Base-by-base conservation (phyloP, 2,329 filamentous ascomycete species). In the Tolypocladium tropicale region DNA sequence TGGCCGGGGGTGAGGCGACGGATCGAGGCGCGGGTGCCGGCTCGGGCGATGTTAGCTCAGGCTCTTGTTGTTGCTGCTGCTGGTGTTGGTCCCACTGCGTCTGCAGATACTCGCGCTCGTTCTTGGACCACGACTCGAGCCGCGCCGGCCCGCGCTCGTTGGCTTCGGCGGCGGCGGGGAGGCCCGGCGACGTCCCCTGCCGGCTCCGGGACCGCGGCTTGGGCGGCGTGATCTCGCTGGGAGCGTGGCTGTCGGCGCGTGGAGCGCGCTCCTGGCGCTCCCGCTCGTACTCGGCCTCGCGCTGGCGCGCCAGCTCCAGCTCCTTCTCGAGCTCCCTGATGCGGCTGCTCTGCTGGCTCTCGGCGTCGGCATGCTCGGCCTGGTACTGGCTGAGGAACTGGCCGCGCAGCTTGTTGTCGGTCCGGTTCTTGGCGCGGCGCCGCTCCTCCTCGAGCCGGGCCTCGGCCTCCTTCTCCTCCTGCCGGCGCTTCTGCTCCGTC, bases 311-410 rank as follows among this genome's bases (percentile, higher is more conserved):
- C 66, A 80, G 62, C 74, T 88, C 78, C 23, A 84, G 68, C 77
- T 89, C 76, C 73, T 82, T 78, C 72, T 97, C 93, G 6, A 97
- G 78, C 67, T 96, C 86, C 63, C 82, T 82, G 59, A 96, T 85
- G 43, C 91, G 84, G 60, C 78, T 81, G 59, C 78, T 82, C 68
- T 93, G 79, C 55, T 77, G 75, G 21, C 69, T 63, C 56, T 57
- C 65, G 66, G 66, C 57, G 72, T 68, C 63, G 64, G 59, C 77
- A 70, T 67, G 84, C 62, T 90, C 85, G 23, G 86, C 84, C 68
- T 90, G 87, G 68, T 96, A 95, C 67, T 96, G 88, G 66, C 89
- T 93, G 53, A 95, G 79, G 63, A 86, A 92, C 67, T 96, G 91
- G 2, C 91, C 91, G 58, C 85, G 86, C 25, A 96, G 76, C 59